Evolutionary conservation across 2,329 filamentous ascomycete species (phyloP), one percentile per base, ranked within the genome.

Genomic region (Aspergillus caelatus): DNA sequence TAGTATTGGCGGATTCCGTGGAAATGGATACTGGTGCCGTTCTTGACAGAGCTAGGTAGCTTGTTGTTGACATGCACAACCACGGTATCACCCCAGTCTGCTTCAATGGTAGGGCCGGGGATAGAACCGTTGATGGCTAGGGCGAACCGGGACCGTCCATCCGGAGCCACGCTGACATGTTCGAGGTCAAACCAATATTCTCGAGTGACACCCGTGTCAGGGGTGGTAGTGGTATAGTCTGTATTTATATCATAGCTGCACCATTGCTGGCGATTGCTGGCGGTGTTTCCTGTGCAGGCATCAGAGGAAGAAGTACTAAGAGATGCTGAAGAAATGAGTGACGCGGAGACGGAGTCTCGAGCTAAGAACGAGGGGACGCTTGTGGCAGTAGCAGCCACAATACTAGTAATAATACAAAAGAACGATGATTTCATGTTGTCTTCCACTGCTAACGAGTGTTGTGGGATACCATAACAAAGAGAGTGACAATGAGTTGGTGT

Each of bases 91-190:
- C 87, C 87, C 86, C 86, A 89, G 74, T 88, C 84, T 14, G 85
- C 88, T 65, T 84, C 83, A 61, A 93, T 86, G 19, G 84, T 81
- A 1, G 90, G 91, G 0, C 89, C 91, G 0, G 90, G 90, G 64
- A 86, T 89, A 48, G 86, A 83, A 6, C 85, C 86, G 72, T 91
- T 90, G 72, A 91, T 80, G 36, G 91, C 81, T 61, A 81, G 68
- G 23, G 81, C 78, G 32, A 80, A 68, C 12, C 80, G 75, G 0
- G 74, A 61, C 58, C 80, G 75, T n/a, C 70, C 70, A 32, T 72
- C 70, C 1, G 63, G 67, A 19, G 66, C 50, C 9, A 62, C 60
- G 26, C 60, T 69, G 11, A 63, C 55, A 19, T 68, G 60, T 28
- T 68, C 61, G 7, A 70, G 55, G 2, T 64, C 54, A 11, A 71